Base-by-base conservation (phyloP, 192 early-diverging fungal genomes). In the Coemansia sp. region DNA sequence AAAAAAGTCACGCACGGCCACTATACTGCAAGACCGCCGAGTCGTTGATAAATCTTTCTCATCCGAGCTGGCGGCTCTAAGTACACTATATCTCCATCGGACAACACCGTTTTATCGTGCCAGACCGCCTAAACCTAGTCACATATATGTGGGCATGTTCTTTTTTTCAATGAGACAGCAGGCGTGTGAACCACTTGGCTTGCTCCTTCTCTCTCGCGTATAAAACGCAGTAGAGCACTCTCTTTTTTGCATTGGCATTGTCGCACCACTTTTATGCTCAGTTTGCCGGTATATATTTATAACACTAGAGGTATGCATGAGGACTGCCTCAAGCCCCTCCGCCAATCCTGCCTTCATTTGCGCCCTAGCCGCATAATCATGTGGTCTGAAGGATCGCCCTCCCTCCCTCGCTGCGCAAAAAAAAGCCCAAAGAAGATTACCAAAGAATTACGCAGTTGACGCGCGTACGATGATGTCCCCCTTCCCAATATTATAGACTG, bases 381-480 rank as follows among this genome's bases (percentile, higher is more conserved):
- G 55, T 57, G 55, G 55, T 57, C 55, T 16, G 55, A 29, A 12
- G 46, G 55, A 57, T 57, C 55, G 55, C 27, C 55, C 55, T n/a
- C 16, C 44, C 4, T 46, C 46, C n/a, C n/a, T 20, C 16, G 16
- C n/a, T 49, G 46, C n/a, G 46, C n/a, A 49, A 49, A 20, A 20
- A 8, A 20, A n/a, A n/a, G n/a, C n/a, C 46, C 16, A 49, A 49
- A n/a, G 27, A 27, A 18, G 8, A 49, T 20, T 20, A 44, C 3
- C 43, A 15, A 44, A 44, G 16, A 49, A 49, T 49, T 49, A 49
- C 46, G 46, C 46, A 49, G 46, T 49, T 49, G 46, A 49, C 46
- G n/a, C 46, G 46, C 46, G n/a, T 49, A 18, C 27, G 27, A 27
- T 27, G 27, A 27, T 49, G 46, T n/a, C 41, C 41, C 11, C 2